Evolutionary conservation across 2,329 filamentous ascomycete genomes (phyloP).

Genomic region (Cryphonectria carpinicola): DNA sequence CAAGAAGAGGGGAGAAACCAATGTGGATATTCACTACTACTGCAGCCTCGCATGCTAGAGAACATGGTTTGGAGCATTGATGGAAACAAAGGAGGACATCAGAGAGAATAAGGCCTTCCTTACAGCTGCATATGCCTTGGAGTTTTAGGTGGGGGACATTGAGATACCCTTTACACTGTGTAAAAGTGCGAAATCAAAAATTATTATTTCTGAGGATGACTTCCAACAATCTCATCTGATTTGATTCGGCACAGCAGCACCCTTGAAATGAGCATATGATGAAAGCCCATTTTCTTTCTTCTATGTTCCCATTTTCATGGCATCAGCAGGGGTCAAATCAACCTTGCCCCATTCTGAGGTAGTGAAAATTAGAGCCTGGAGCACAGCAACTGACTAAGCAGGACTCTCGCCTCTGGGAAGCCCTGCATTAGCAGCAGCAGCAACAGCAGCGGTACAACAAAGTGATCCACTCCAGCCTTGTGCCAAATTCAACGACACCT

Average conservation of each 20-base stretch:
- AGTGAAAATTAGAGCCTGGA: neutral
- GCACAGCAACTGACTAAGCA: constrained; percentile 11
- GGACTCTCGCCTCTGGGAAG: neutral
- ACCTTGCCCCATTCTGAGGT: neutral
- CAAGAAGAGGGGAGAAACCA: neutral
- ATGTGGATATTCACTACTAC: neutral
- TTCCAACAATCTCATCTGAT: neutral
- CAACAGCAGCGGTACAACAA: neutral
- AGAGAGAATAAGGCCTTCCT: neutral
- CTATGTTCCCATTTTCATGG: too few relatives aligned
- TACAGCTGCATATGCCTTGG: neutral
- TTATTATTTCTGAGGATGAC: neutral
- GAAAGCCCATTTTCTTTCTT: neutral
- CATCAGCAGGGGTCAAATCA: neutral
- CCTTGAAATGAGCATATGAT: neutral
- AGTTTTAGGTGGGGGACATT: neutral
- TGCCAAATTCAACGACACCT: constrained; percentile 19
- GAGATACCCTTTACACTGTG: constrained; percentile 3
- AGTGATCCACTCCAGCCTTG: constrained; percentile 15
- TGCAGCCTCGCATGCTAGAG: neutral
- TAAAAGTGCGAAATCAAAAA: neutral
- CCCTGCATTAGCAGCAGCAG: neutral
- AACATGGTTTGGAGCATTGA: neutral
- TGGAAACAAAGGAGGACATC: neutral
- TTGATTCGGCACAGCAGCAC: neutral